Evolutionary conservation across 2,329 filamentous ascomycete species (phyloP).

Genomic region (Xylariaceae sp.): DNA sequence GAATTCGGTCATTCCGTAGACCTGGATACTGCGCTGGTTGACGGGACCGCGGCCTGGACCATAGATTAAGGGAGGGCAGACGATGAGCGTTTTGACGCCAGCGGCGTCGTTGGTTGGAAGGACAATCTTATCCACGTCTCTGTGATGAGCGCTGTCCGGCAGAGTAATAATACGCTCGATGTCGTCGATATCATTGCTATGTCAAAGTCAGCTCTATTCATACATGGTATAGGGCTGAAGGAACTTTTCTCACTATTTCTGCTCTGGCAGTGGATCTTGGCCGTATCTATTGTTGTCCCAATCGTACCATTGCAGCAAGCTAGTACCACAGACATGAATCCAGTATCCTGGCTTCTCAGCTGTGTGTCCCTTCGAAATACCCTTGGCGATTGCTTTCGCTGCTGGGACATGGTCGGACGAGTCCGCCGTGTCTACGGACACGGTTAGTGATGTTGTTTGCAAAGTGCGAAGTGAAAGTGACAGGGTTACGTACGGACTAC

Average conservation of each 20-base stretch:
- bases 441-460: not conserved
- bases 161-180: constrained; percentile 54
- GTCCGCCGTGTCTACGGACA: constrained; percentile 43
- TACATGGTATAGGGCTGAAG: not conserved
- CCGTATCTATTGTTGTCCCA: constrained; percentile 40
- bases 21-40: constrained; percentile 50
- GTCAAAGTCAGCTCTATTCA: not conserved
- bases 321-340: constrained; percentile 51
- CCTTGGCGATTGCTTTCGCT: constrained; percentile 45
- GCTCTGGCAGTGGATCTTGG: constrained; percentile 41
- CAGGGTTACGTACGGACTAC: constrained; percentile 43
- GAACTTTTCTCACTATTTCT: constrained; percentile 39
- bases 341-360: constrained; percentile 46
- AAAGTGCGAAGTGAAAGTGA: not conserved
- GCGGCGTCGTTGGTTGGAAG: constrained; percentile 37
- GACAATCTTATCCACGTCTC: constrained; percentile 69
- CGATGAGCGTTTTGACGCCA: constrained; percentile 42
- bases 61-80: constrained; percentile 52
- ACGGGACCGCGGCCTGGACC: constrained; percentile 47
- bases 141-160: constrained; percentile 59
- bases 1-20: constrained; percentile 41
- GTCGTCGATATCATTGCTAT: constrained; percentile 53
- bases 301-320: constrained; percentile 48
- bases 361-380: constrained; percentile 42
- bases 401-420: constrained; percentile 45